phyloP scores from a whole-genome alignment of 1,284 basidiomycete genomes.

The Ustilago hordei region DNA sequence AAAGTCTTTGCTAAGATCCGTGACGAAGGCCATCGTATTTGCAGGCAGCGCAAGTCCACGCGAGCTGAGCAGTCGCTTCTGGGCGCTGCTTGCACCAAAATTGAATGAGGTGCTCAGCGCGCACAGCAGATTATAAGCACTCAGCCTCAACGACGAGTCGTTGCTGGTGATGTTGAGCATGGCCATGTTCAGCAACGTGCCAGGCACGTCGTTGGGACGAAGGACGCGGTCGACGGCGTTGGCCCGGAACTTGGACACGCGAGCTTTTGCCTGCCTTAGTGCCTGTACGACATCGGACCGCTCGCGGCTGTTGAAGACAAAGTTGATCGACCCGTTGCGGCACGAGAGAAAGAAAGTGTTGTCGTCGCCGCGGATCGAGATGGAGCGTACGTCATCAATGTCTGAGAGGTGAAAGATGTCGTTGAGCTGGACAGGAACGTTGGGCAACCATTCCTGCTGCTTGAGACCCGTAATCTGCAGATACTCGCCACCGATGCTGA shows the following conservation, averaged over 20 bases:
- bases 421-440: slow-evolving; percentile 46
- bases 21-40: slow-evolving; percentile 63
- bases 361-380: slow-evolving; percentile 65
- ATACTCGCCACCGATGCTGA: slow-evolving; percentile 59
- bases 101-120: slow-evolving; percentile 67
- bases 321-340: slow-evolving; percentile 59
- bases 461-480: slow-evolving; percentile 65
- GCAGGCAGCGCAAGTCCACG: slow-evolving; percentile 61
- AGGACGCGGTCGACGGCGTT: slow-evolving; percentile 55
- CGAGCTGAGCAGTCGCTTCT: slow-evolving; percentile 58
- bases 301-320: slow-evolving; percentile 64
- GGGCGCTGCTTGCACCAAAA: slow-evolving; percentile 62
- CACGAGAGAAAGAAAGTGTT: slow-evolving; percentile 66
- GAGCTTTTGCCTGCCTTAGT: slow-evolving; percentile 63
- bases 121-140: slow-evolving; percentile 65
- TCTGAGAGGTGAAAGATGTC: slow-evolving; percentile 65
- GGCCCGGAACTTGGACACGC: slow-evolving; percentile 56
- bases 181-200: slow-evolving; percentile 67
- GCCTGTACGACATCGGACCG: slow-evolving; percentile 63
- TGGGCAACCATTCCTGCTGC: slow-evolving; percentile 52
- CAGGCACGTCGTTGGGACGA: slow-evolving; percentile 64
- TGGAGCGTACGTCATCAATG: slow-evolving; percentile 63
- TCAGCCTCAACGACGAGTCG: slow-evolving; percentile 53
- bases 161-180: slow-evolving; percentile 67
- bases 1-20: slow-evolving; percentile 65